phyloP scores from a whole-genome alignment of 495 filamentous ascomycete species.

The Hypoxylon intermedium region DNA sequence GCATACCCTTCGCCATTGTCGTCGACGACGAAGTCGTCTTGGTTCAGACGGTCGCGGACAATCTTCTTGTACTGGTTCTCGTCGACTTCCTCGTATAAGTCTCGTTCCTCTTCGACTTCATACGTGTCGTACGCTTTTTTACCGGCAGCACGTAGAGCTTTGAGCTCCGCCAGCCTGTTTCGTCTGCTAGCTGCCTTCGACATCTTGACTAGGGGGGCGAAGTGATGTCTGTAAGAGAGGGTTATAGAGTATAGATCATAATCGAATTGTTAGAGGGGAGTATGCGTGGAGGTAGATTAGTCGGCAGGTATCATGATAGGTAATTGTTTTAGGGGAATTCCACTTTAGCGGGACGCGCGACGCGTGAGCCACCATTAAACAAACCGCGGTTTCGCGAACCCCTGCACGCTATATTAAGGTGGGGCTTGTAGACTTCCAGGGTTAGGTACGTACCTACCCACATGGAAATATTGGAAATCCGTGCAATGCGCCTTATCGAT shows the following conservation, averaged over 20 bases:
- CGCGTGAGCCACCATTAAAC: constrained; percentile 24
- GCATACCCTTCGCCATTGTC: constrained; percentile 94
- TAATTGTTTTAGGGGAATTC: constrained; percentile 28
- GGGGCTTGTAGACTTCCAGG: background rate
- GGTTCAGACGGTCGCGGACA: constrained; percentile 83
- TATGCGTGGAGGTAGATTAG: constrained; percentile 12
- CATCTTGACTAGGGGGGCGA: constrained; percentile 37
- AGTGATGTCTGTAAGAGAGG: constrained; percentile 15
- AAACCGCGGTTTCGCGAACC: constrained; percentile 35
- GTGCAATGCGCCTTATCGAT: background rate
- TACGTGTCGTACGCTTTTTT: constrained; percentile 92
- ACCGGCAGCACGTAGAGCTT: constrained; percentile 82
- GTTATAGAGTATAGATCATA: constrained; percentile 27
- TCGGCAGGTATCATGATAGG: constrained; percentile 3
- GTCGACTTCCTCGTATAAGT: constrained; percentile 94
- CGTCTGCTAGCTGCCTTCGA: constrained; percentile 55
- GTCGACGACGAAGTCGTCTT: constrained; percentile 97
- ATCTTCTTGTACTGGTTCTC: constrained; percentile 97
- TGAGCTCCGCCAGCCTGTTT: constrained; percentile 75
- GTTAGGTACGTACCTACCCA: background rate
- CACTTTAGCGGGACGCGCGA: constrained; percentile 32
- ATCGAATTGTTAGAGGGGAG: constrained; percentile 8
- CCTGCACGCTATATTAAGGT: constrained; percentile 5
- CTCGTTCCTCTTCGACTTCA: constrained; percentile 81
- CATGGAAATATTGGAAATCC: background rate